phyloP scores from a whole-genome alignment of 179 eudicot species.

The Heliamphora pulchella region DNA sequence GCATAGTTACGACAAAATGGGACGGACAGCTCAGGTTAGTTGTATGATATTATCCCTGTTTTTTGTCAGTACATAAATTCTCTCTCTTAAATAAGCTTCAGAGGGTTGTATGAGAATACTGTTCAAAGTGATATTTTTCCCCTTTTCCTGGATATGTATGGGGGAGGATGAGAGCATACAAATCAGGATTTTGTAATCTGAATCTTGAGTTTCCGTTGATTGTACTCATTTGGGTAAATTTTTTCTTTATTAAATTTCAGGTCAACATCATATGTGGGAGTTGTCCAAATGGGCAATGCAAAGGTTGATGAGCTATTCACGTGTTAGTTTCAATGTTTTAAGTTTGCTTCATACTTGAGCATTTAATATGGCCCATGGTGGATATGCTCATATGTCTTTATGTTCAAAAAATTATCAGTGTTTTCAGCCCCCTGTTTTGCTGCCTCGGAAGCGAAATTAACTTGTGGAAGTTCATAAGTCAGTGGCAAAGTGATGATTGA shows the following conservation, averaged over 20 bases:
- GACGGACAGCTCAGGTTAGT: slow-evolving; percentile 87
- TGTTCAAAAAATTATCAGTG: not conserved
- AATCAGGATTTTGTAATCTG: slow-evolving; percentile 7
- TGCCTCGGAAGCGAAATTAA: not conserved
- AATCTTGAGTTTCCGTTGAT: not conserved
- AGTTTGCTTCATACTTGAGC: not conserved
- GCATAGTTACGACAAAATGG: slow-evolving; percentile 69
- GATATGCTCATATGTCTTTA: not conserved
- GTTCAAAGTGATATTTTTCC: not conserved
- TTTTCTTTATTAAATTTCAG: slow-evolving; percentile 30
- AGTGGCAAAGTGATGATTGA: not conserved
- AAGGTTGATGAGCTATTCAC: slow-evolving; percentile 41
- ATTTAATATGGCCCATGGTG: not conserved
- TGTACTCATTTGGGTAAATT: not conserved
- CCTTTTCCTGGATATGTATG: not conserved
- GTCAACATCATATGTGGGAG: slow-evolving; percentile 75
- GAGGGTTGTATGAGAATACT: slow-evolving; percentile 6
- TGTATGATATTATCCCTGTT: not conserved
- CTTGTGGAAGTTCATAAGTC: not conserved
- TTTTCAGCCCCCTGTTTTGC: slow-evolving; percentile 1
- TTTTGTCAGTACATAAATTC: not conserved
- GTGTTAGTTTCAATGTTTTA: not conserved
- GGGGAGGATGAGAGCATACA: not conserved
- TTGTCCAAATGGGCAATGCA: slow-evolving; percentile 60
- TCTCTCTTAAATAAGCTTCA: not conserved